Evolutionary conservation across 257 asterid species (phyloP), one percentile per base, ranked within the genome.

Genomic region (Jasminum sambac): DNA sequence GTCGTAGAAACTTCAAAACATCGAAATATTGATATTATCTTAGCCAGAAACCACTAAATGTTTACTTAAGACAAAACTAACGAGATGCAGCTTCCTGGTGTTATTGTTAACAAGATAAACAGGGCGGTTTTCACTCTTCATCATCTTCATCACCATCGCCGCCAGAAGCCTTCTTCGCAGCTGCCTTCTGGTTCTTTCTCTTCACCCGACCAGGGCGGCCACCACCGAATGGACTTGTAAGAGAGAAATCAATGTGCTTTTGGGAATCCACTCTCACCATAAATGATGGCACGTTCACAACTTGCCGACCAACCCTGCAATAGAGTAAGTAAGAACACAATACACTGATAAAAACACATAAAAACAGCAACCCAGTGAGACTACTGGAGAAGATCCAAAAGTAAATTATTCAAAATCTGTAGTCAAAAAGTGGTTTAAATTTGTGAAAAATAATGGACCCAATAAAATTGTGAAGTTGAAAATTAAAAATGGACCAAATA

Each of bases 231-330:
- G 95, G 91, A 62, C 94, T 87, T 4, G 87, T 87, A 39, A 87
- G 88, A 13, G 94, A 87, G 84, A 87, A 87, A 68, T 88, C 89
- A 24, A 88, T 84, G 75, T 85, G 91, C 74, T 88, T 84, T 78
- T 85, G 91, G 5, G 95, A 88, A 68, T 88, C 95, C 30, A 88
- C 76, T 67, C 84, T 85, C 69, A 88, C 95, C 83, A 88, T 67
- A 71, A 85, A 85, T 0, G 87, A 88, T 4, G 89, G 83, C 46
- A 88, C 95, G n/a, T 88, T 88, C 3, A 85, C 95, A 68, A 85
- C 95, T 68, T 88, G 88, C 68, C 89, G 81, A 30, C 89, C 95
- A 75, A 88, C 95, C 81, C 95, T 88, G 72, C 65, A 77, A 0
- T 8, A 13, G n/a, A 50, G 30, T 14, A 46, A 7, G 48, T 23